phyloP scores from a whole-genome alignment of 805 yeast genomes.

The Scheffersomyces coipomensis region DNA sequence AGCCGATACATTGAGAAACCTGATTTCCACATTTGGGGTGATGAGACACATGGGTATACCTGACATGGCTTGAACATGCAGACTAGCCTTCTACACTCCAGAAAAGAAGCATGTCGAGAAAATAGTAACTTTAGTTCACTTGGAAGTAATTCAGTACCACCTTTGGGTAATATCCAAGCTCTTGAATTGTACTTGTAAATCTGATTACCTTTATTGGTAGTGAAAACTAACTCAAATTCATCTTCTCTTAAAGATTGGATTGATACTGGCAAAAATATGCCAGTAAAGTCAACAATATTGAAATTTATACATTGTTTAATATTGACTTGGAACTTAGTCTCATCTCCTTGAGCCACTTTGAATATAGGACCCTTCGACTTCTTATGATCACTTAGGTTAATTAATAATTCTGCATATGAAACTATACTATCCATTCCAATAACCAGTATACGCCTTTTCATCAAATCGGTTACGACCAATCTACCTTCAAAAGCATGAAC shows the following conservation, averaged over 20 bases:
- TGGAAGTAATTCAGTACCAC: slow-evolving; percentile 29
- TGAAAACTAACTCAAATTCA: slow-evolving; percentile 10
- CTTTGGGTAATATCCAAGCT: slow-evolving; percentile 26
- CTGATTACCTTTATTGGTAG: slow-evolving; percentile 18
- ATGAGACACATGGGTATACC: slow-evolving; percentile 44
- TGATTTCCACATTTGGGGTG: slow-evolving; percentile 27
- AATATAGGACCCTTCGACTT: slow-evolving; percentile 1
- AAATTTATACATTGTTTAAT: slow-evolving; percentile 39
- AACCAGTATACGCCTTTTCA: slow-evolving; percentile 4
- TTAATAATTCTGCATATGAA: neutral
- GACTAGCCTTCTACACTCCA: slow-evolving; percentile 36
- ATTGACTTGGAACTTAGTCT: slow-evolving; percentile 14
- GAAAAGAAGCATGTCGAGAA: slow-evolving; percentile 48
- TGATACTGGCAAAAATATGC: slow-evolving; percentile 24
- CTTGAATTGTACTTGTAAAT: slow-evolving; percentile 21
- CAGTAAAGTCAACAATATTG: slow-evolving; percentile 31
- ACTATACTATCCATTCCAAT: neutral
- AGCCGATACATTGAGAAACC: slow-evolving; percentile 40
- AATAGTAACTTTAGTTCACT: slow-evolving; percentile 35
- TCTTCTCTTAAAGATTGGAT: slow-evolving; percentile 5
- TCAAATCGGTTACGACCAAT: slow-evolving; percentile 7
- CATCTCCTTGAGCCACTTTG: neutral
- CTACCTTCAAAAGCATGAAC: slow-evolving; percentile 17
- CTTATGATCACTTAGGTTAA: neutral
- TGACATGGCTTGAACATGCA: slow-evolving; percentile 34